Conservation (phyloP, 2,329 filamentous ascomycete genomes). For the Albifimbria verrucaria region DNA sequence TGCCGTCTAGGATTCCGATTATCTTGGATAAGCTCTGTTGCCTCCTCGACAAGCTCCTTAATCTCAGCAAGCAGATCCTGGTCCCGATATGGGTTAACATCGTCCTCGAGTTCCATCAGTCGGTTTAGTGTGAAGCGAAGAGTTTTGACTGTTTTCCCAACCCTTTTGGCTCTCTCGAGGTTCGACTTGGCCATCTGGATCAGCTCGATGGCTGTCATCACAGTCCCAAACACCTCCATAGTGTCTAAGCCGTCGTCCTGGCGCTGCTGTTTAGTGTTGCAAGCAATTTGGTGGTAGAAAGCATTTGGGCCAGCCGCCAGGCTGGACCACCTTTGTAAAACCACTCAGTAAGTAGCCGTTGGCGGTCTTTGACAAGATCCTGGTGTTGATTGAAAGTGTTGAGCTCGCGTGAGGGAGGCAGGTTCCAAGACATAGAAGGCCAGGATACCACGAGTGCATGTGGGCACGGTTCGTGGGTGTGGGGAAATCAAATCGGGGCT, state of each 20-base stretch:
- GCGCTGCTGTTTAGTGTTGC: not conserved
- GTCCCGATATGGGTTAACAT: not conserved
- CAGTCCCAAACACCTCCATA: constrained; percentile 1
- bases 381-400: too few species aligned
- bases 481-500: too few species aligned
- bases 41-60: not conserved
- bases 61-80: not conserved
- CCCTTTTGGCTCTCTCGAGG: not conserved
- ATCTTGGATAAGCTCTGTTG: not conserved
- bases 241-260: not conserved
- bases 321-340: too few species aligned
- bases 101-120: constrained; percentile 2
- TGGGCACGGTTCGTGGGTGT: too few species aligned
- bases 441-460: too few species aligned
- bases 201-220: constrained; percentile 1
- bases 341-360: too few species aligned
- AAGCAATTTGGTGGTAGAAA: not conserved
- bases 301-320: not conserved
- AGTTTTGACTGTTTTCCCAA: not conserved
- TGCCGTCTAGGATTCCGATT: not conserved
- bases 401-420: too few species aligned
- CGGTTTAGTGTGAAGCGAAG: not conserved
- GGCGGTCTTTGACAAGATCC: too few species aligned
- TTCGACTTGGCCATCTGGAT: not conserved
- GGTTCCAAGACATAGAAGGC: too few species aligned